These are phyloP conservation scores for Penicillium riverlandense DNA, from an alignment of 495 filamentous ascomycete genomes.

Conservation along the genomic window DNA sequence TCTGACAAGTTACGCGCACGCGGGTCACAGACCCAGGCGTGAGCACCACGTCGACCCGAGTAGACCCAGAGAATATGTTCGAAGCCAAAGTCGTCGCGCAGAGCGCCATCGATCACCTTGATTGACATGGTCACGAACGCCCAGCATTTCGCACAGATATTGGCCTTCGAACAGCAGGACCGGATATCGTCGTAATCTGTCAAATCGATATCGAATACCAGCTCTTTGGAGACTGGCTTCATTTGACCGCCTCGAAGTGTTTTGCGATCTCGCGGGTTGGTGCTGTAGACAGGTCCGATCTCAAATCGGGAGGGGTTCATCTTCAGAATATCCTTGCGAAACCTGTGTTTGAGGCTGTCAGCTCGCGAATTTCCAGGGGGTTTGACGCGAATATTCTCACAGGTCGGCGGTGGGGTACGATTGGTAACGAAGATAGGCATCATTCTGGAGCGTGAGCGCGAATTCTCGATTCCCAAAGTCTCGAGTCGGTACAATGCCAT, in stretches of 20 bases:
- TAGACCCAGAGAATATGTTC: constrained; percentile 98
- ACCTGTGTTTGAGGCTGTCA: constrained; percentile 35
- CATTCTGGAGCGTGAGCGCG: constrained; percentile 82
- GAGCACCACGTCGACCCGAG: constrained; percentile 88
- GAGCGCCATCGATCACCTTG: constrained; percentile 77
- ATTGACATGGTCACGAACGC: constrained; percentile 95
- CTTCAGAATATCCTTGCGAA: constrained; percentile 83
- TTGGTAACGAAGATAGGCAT: constrained; percentile 88
- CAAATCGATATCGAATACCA: constrained; percentile 98
- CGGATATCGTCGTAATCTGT: constrained; percentile 97
- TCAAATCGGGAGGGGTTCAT: constrained; percentile 92
- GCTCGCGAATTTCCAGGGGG: background rate
- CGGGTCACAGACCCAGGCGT: constrained; percentile 98
- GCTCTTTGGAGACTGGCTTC: constrained; percentile 83
- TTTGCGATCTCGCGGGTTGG: constrained; percentile 93
- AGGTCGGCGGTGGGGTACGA: constrained; percentile 80
- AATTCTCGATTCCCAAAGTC: constrained; percentile 95
- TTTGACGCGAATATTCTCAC: constrained; percentile 36
- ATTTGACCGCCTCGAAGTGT: constrained; percentile 50
- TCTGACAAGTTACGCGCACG: constrained; percentile 78
- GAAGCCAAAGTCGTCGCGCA: constrained; percentile 93
- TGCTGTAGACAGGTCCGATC: constrained; percentile 90
- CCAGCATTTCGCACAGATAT: constrained; percentile 94
- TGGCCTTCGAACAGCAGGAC: constrained; percentile 88
- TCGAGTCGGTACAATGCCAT: constrained; percentile 73